Conservation (phyloP, 441 rosid species). For the Brassica hybrid region DNA sequence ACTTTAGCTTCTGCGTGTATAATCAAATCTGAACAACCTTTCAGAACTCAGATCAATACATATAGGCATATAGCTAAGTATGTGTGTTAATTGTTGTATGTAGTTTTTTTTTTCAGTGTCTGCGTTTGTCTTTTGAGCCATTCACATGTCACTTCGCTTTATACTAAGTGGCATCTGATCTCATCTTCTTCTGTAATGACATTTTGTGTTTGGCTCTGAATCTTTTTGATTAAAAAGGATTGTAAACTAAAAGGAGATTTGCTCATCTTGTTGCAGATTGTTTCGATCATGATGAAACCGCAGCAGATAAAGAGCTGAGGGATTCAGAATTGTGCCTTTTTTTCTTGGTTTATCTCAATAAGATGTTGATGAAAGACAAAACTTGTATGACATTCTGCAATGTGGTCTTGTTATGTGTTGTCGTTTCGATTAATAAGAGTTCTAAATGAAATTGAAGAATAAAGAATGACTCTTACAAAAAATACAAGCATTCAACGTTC, state of each 20-base stretch:
- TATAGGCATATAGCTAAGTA: not conserved
- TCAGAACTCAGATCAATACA: not conserved
- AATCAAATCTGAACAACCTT: not conserved
- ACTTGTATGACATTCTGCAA: conserved; percentile 17
- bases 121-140: not conserved
- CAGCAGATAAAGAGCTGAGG: conserved; percentile 8
- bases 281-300: conserved; percentile 3
- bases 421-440: conserved; percentile 10
- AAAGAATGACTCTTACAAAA: not conserved
- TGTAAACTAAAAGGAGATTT: conserved; percentile 1
- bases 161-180: not conserved
- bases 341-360: conserved; percentile 16
- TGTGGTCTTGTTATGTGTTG: conserved; percentile 9
- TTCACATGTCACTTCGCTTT: not conserved
- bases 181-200: not conserved
- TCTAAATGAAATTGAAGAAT: not conserved
- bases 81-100: not conserved
- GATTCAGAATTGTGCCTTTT: not conserved
- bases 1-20: not conserved
- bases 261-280: conserved; percentile 28
- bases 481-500: too few species aligned
- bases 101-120: not conserved
- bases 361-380: conserved; percentile 28
- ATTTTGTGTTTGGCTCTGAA: not conserved
- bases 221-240: not conserved